Conservation (phyloP, 257 asterid genomes). For the Primulina tabacum region DNA sequence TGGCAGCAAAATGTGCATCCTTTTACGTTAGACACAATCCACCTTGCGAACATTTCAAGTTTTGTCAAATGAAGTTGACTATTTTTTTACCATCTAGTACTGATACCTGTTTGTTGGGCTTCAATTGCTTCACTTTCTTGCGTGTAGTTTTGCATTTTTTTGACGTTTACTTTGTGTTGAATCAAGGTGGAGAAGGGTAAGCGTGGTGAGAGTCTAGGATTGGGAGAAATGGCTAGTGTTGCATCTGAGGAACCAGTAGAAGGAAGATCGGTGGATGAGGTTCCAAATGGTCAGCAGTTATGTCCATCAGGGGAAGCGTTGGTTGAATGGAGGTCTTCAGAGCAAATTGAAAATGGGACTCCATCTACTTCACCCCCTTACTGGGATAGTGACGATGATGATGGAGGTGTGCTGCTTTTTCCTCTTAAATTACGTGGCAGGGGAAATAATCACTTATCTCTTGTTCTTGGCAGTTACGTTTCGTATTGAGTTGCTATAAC, state of each 20-base stretch:
- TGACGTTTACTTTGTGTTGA: conserved; percentile 12
- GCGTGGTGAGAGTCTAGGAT: conserved; percentile 43
- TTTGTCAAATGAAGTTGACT: background rate
- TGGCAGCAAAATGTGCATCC: background rate
- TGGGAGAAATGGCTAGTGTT: conserved; percentile 50
- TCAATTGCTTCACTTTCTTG: background rate
- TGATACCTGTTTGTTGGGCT: background rate
- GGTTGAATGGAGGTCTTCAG: conserved; percentile 73
- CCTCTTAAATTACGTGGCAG: conserved; percentile 6
- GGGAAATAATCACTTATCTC: background rate
- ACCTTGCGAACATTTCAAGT: background rate
- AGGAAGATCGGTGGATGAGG: conserved; percentile 44
- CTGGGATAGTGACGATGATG: conserved; percentile 70
- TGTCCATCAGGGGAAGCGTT: conserved; percentile 57
- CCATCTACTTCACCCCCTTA: conserved; percentile 78
- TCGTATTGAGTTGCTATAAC: background rate
- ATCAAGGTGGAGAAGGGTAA: conserved; percentile 38
- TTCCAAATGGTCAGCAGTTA: conserved; percentile 38
- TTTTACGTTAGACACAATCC: background rate
- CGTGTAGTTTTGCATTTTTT: background rate
- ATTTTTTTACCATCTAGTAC: background rate
- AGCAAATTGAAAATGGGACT: conserved; percentile 59
- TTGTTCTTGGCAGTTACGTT: conserved; percentile 7
- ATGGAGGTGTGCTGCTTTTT: conserved; percentile 41
- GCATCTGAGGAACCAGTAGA: conserved; percentile 43